Evolutionary conservation across 441 rosid genomes (phyloP).

Genomic region (Arabidopsis hybrid): DNA sequence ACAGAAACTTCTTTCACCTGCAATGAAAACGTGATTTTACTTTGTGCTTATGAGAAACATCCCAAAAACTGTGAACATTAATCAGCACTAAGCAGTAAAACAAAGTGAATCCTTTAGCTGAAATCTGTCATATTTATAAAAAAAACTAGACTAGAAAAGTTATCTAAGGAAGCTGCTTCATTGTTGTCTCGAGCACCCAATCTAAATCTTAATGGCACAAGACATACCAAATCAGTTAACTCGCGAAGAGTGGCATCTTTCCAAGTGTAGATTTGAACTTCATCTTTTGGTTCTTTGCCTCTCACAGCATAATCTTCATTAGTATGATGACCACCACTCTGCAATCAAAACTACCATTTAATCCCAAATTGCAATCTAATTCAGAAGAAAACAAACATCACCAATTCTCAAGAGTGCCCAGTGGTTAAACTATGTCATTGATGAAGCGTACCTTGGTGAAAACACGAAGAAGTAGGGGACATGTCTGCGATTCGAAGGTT

Average conservation of each 20-base stretch:
- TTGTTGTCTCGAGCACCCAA: background rate
- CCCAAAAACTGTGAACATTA: background rate
- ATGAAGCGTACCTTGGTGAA: slow-evolving; percentile 79
- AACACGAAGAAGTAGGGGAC: slow-evolving; percentile 94
- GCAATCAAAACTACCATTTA: slow-evolving; percentile 32
- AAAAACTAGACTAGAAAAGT: background rate
- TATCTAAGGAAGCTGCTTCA: background rate
- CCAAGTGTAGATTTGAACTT: slow-evolving; percentile 99
- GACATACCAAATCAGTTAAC: slow-evolving; percentile 86
- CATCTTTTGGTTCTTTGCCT: slow-evolving; percentile 98
- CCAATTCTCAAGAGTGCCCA: background rate
- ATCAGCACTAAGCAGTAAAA: background rate
- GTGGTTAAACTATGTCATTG: background rate
- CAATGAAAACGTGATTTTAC: slow-evolving; percentile 18
- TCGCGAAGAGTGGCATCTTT: slow-evolving; percentile 96
- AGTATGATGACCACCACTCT: slow-evolving; percentile 88
- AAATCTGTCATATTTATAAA: background rate
- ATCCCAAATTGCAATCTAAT: background rate
- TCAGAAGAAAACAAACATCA: background rate
- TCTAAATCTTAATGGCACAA: background rate
- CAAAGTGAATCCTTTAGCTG: background rate
- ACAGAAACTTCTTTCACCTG: slow-evolving; percentile 95
- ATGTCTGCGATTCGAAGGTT: slow-evolving; percentile 62
- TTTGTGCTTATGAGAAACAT: slow-evolving; percentile 1
- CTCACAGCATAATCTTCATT: slow-evolving; percentile 93